phyloP scores from a whole-genome alignment of 345 rosid species.

The Mercurialis annua region DNA sequence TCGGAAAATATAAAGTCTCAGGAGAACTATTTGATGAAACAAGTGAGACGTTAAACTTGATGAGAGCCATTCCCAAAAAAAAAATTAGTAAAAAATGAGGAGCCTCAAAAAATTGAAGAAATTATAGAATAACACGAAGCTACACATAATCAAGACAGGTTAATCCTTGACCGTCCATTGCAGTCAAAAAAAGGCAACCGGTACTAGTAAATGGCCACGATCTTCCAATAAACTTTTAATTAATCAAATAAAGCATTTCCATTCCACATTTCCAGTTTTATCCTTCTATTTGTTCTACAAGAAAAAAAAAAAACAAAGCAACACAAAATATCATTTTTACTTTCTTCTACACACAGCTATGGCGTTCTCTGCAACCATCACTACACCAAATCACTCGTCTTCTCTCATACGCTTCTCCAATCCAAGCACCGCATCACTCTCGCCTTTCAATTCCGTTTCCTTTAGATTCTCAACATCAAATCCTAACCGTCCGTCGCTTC shows the following conservation, averaged over 20 bases:
- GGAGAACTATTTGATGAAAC: no score
- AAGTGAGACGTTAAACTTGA: no score
- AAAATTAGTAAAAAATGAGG: not conserved
- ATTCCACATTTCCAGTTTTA: no score
- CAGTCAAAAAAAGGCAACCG: conserved; percentile 2
- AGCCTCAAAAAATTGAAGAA: no score
- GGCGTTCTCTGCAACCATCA: conserved; percentile 42
- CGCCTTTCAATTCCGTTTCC: conserved; percentile 32
- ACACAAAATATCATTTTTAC: no score
- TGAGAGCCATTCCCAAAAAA: no score
- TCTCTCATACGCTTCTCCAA: conserved; percentile 23
- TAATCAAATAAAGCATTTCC: not conserved
- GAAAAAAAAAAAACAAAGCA: not conserved
- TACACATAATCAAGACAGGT: not conserved
- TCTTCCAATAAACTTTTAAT: not conserved
- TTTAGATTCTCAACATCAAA: conserved; percentile 35
- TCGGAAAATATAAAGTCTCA: no score
- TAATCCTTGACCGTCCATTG: conserved; percentile 8
- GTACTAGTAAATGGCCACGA: not conserved
- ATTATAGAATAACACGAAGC: not conserved
- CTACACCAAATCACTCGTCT: conserved; percentile 28
- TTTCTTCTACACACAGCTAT: conserved; percentile 30
- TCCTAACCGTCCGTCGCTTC: conserved; percentile 35
- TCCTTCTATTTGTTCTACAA: no score
- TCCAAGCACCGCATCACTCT: conserved; percentile 4